These are phyloP conservation scores for Saccharomycopsis crataegensis DNA, from an alignment of 1,139 yeast species.

Conservation along the genomic window DNA sequence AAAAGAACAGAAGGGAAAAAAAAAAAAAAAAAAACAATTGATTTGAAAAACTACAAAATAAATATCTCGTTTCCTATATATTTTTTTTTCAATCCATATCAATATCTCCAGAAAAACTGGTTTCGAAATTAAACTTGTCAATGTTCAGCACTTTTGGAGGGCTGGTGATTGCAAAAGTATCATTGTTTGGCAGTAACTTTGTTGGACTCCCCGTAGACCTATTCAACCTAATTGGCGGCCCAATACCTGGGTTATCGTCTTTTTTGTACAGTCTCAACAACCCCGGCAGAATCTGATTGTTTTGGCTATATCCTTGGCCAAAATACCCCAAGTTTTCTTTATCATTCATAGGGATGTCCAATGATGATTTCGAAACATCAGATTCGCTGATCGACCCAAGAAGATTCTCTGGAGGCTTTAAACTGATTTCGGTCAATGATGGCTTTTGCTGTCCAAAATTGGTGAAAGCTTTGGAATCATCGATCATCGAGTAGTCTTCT, in stretches of 20 bases:
- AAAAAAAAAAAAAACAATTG: too few relatives aligned
- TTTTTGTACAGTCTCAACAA: neutral
- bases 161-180: neutral
- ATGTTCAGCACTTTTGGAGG: neutral
- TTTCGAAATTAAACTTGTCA: constrained; percentile 16
- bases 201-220: neutral
- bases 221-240: neutral
- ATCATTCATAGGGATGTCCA: constrained; percentile 5
- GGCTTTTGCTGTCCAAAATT: neutral
- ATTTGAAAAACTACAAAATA: too few relatives aligned
- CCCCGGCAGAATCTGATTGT: neutral
- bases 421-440: neutral
- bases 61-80: too few relatives aligned
- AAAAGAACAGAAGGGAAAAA: too few relatives aligned
- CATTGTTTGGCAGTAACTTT: neutral
- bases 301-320: neutral
- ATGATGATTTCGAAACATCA: neutral
- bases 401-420: neutral
- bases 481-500: neutral
- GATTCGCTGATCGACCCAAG: neutral
- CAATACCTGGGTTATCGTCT: neutral
- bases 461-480: neutral
- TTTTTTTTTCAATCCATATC: constrained; percentile 4
- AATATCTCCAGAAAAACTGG: constrained; percentile 15
- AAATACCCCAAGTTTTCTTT: neutral